Evolutionary conservation across 345 rosid genomes (phyloP), one percentile per base, ranked within the genome.

Genomic region (Brassica napus): DNA sequence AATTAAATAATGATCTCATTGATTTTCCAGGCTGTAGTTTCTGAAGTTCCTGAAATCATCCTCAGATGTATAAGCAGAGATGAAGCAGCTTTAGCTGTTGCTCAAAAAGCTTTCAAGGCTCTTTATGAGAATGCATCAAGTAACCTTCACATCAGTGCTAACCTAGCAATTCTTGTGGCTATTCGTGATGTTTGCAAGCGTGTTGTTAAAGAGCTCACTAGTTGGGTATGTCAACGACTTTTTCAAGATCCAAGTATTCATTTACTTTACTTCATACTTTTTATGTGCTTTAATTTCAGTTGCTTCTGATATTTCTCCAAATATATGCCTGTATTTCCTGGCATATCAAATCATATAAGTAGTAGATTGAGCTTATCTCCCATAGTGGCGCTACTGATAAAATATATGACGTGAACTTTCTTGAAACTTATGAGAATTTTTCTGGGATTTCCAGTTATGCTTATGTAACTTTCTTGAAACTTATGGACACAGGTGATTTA

Each of bases 11-110:
- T 69, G 69, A n/a, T 35, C 62, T 61, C 76, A 11, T 63, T 69
- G 30, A 58, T 11, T 78, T 79, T 81, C 23, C 86, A 44, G 54
- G 54, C 14, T 30, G 75, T 93, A 55, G 81, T 91, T 82, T 79
- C 97, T 49, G 98, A 91, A 84, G 97, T 95, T 83, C 97, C 98
- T 82, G 98, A 95, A 77, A 93, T 95, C 72, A 90, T 95, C 80
- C 93, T 93, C 18, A 86, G 99, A 81, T 93, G 99, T 83, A 82
- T 90, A 26, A 93, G 94, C 81, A 87, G 97, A 80, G 99, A 95
- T 81, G 98, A 93, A 85, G 99, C 98, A 69, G 98, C 99, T 65
- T 81, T 89, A 69, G 98, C 99, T 74, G 97, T 95, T 28, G 97
- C 99, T 65, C 99, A 93, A 81, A 95, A 88, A 96, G 97, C 92